Percentiles rank a stretch among this genome's conserved stretches.
phyloP scores from a whole-genome alignment of 2,329 filamentous ascomycete species.

The Trichoderma brevicompactum region DNA sequence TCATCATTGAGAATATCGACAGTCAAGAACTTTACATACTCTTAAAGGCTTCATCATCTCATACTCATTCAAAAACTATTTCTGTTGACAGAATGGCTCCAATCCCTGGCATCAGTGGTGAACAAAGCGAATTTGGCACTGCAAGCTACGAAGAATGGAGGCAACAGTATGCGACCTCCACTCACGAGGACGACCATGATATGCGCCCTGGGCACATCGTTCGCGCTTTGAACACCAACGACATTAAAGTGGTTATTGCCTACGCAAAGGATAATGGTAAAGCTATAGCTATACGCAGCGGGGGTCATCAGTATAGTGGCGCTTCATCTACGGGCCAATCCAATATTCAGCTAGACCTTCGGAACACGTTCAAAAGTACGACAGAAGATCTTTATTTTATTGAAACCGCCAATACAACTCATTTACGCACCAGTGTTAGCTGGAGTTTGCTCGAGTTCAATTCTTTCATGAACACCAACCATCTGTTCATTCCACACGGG shows the following conservation, averaged over 20 bases:
- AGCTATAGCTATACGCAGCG: slow-evolving; percentile 51
- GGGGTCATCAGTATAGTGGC: slow-evolving; percentile 56
- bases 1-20: background rate
- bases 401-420: slow-evolving; percentile 43
- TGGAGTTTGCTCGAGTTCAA: slow-evolving; percentile 50
- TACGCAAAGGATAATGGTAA: slow-evolving; percentile 48
- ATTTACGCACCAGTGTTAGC: slow-evolving; percentile 48
- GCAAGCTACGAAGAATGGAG: slow-evolving; percentile 1
- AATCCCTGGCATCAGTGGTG: background rate
- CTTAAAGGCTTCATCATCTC: too few species aligned
- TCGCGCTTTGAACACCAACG: slow-evolving; percentile 48
- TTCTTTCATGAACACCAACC: slow-evolving; percentile 46
- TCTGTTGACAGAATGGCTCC: background rate
- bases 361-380: slow-evolving; percentile 44
- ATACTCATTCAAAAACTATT: too few species aligned
- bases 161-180: slow-evolving; percentile 51
- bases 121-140: background rate
- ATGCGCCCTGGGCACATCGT: slow-evolving; percentile 52
- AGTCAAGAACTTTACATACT: background rate
- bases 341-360: slow-evolving; percentile 53
- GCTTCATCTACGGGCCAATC: slow-evolving; percentile 50
- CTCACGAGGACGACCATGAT: slow-evolving; percentile 46
- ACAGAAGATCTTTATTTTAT: slow-evolving; percentile 38
- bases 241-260: slow-evolving; percentile 47
- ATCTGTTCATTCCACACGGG: slow-evolving; percentile 51